Evolutionary conservation across 768 basidiomycete species (phyloP).

Genomic region (Psilocybe cubensis): DNA sequence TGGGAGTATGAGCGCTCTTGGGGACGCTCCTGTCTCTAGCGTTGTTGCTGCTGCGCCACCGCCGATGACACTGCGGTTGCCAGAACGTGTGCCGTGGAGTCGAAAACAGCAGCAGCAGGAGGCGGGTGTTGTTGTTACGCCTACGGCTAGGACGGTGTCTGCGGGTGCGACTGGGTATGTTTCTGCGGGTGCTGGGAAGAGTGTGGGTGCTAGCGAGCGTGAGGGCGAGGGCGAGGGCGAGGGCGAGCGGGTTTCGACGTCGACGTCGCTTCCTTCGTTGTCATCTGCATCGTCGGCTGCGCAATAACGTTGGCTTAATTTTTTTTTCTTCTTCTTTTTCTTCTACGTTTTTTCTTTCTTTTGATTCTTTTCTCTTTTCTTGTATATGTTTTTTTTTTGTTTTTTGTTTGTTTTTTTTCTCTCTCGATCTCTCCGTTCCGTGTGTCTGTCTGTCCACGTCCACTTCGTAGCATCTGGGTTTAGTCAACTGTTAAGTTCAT

Average conservation of each 20-base stretch:
- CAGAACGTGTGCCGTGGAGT: neutral
- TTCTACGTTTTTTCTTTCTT: neutral
- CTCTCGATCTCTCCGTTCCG: neutral
- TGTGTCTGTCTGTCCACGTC: neutral
- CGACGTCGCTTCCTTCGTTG: neutral
- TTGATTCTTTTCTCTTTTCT: neutral
- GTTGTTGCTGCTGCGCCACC: neutral
- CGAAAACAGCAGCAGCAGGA: neutral
- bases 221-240: neutral
- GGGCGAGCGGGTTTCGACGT: neutral
- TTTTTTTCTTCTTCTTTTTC: neutral
- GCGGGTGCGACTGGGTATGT: neutral
- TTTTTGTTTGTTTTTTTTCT: neutral
- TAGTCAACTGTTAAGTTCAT: neutral
- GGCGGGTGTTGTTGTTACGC: neutral
- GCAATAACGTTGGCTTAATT: neutral
- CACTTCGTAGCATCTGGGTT: neutral
- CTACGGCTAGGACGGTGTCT: neutral
- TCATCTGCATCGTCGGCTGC: neutral
- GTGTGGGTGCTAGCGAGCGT: too few relatives aligned
- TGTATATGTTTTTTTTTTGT: neutral
- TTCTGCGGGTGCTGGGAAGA: too few relatives aligned
- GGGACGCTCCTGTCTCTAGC: neutral
- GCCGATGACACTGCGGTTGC: neutral
- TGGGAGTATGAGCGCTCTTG: neutral